Percentiles rank a stretch among this genome's conserved stretches.
These are phyloP conservation scores for Xylariaceae sp. DNA, from an alignment of 2,329 filamentous ascomycete genomes.

Conservation along the genomic window DNA sequence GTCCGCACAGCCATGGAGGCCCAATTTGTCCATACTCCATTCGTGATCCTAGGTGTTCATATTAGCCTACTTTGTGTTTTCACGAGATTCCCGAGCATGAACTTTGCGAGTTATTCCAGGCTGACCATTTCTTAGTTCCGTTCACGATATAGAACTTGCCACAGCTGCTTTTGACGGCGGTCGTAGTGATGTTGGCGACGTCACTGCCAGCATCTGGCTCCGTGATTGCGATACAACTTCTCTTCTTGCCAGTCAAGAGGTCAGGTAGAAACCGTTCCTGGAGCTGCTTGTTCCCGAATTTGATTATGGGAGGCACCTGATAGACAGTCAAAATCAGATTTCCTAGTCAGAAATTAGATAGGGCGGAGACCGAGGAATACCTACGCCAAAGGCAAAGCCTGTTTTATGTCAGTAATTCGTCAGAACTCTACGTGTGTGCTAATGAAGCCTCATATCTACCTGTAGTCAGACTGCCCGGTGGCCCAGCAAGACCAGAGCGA, in stretches of 20 bases:
- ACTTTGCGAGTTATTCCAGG: background rate
- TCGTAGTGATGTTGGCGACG: slow-evolving; percentile 69
- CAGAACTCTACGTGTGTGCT: too few relatives aligned
- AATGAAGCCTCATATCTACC: slow-evolving; percentile 25
- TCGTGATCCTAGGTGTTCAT: slow-evolving; percentile 53
- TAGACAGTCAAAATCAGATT: too few relatives aligned
- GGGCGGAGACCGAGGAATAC: too few relatives aligned
- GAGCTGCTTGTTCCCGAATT: slow-evolving; percentile 59
- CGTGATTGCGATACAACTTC: slow-evolving; percentile 73
- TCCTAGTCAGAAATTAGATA: too few relatives aligned
- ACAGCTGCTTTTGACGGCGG: slow-evolving; percentile 57
- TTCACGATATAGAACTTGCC: slow-evolving; percentile 68
- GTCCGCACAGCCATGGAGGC: slow-evolving; percentile 70
- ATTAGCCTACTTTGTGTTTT: background rate
- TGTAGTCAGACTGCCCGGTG: slow-evolving; percentile 61
- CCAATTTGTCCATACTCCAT: slow-evolving; percentile 67
- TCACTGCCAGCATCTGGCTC: slow-evolving; percentile 72
- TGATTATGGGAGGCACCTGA: slow-evolving; percentile 60
- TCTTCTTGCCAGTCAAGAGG: slow-evolving; percentile 61
- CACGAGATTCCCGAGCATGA: too few relatives aligned
- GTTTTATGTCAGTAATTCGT: too few relatives aligned
- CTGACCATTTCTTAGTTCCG: slow-evolving; percentile 70
- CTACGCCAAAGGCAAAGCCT: slow-evolving; percentile 61
- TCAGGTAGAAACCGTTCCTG: slow-evolving; percentile 66
- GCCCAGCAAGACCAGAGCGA: slow-evolving; percentile 61